Base-by-base conservation (phyloP, 176 grass and related monocot genomes). In the Typha latifolia region DNA sequence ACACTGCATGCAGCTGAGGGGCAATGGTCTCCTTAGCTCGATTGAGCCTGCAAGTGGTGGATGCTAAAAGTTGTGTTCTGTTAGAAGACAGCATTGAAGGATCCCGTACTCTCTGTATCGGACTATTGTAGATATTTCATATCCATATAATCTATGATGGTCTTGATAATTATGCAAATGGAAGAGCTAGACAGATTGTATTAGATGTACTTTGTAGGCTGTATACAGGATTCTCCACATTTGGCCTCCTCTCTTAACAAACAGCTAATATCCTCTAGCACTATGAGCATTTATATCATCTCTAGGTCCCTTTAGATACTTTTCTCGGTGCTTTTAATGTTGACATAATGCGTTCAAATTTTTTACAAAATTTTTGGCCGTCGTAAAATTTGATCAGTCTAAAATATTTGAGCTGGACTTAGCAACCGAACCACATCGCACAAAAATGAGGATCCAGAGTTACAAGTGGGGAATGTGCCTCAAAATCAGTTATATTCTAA, bases 21-120 rank as follows among this genome's bases (percentile, higher is more conserved):
- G 81, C 43, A 99, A 90, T 31, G 95, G 89, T 56, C 83, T 94
- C 14, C 77, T 83, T 20, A 99, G 83, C 71, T 85, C 89, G 3
- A 94, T 99, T 49, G 95, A 99, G 68, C 95, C 89, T 6, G 86
- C 95, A 11, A 87, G 83, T 32, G 84, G 86, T 29, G 95, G 84
- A 20, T 99, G 89, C 77, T 94, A 71, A 88, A 74, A 34, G 18
- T 29, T 29, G 27, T 29, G 51, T 55, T 18, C 4, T 55, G 51
- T 55, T 55, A 7, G 14, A 14, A 55, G 51, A 14, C 18, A 55
- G 47, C 16, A 12, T 32, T 31, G 0, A 49, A 68, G 14, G 32
- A 22, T 49, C 55, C 18, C 72, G 62, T 79, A 59, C 53, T 59
- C 13, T 76, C 71, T 79, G 71, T 73, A 50, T 3, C 48, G 14